Evolutionary conservation across 371 early-diverging fungal genomes (phyloP), one percentile per base, ranked within the genome.

Genomic region (Nematocida sp.): DNA sequence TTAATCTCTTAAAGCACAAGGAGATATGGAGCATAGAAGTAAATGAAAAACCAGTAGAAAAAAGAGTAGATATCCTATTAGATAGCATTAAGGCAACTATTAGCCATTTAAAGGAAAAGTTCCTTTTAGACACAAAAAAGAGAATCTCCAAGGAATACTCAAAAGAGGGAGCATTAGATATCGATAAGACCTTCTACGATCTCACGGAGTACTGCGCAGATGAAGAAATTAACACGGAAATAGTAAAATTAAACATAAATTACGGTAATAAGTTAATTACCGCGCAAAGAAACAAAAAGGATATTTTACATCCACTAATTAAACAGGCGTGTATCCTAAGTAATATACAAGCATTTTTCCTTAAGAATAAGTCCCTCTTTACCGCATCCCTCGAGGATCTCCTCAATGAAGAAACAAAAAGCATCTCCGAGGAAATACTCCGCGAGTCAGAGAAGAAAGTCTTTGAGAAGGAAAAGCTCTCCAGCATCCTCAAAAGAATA

Each of bases 381-480:
- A 50, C 57, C 26, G 0, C 33, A 3, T 9, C 45, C 0, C 45
- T 71, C 18, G 63, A 53, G 5, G 35, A 11, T 3, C 32, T 61
- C 20, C 55, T 79, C 35, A 50, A 79, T 28, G 40, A 75, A 20
- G 55, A 79, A 55, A 84, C 79, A 49, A 65, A 65, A 38, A 66
- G 77, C 33, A 60, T 79, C n/a, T 55, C 71, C 50, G 49, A 49
- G 16, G 65, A 76, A 50, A 66, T 78, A 9, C 3, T 67, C 2
- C 61, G 64, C 38, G 36, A 32, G 0, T 33, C 77, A 47, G 65
- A 68, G 40, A 35, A 36, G 28, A 61, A 77, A 60, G 63, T 67
- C 23, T 47, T 65, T 77, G 77, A 60, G 32, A 53, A 76, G 39
- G 35, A 36, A 16, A 79, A 61, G 54, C 53, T 61, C 4, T 59